These are phyloP conservation scores for Populus euphratica DNA, from an alignment of 345 rosid genomes.

Conservation along the genomic window DNA sequence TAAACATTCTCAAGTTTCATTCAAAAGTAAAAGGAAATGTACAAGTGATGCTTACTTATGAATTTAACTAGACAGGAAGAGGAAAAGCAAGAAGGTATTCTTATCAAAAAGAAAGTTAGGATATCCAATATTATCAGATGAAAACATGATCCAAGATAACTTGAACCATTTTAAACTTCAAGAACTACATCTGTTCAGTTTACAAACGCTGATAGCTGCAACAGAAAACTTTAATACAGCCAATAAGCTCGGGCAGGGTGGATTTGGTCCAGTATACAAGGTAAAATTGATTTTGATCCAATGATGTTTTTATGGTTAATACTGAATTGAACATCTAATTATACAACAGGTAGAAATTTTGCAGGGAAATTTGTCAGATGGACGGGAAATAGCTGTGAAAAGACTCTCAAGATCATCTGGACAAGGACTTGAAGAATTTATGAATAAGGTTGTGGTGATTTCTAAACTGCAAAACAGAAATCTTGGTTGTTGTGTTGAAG, in stretches of 20 bases:
- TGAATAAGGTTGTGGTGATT: slow-evolving; percentile 39
- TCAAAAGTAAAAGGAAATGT: too few relatives aligned
- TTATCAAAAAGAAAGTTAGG: too few relatives aligned
- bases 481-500: slow-evolving; percentile 34
- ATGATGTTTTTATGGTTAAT: neutral
- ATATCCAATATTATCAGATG: too few relatives aligned
- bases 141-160: too few relatives aligned
- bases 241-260: slow-evolving; percentile 41
- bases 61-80: too few relatives aligned
- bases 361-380: slow-evolving; percentile 25
- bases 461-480: slow-evolving; percentile 41
- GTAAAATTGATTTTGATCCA: slow-evolving; percentile 11
- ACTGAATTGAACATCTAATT: neutral
- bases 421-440: slow-evolving; percentile 37
- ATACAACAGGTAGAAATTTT: neutral
- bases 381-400: slow-evolving; percentile 39
- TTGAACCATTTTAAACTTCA: slow-evolving; percentile 10
- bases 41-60: too few relatives aligned
- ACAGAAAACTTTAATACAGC: slow-evolving; percentile 27
- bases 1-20: too few relatives aligned
- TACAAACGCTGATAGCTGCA: slow-evolving; percentile 25
- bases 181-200: slow-evolving; percentile 26
- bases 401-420: slow-evolving; percentile 29
- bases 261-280: slow-evolving; percentile 43
- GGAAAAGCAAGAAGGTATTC: too few relatives aligned